phyloP scores from a whole-genome alignment of 495 filamentous ascomycete species.

The Achaetomiella virescens region DNA sequence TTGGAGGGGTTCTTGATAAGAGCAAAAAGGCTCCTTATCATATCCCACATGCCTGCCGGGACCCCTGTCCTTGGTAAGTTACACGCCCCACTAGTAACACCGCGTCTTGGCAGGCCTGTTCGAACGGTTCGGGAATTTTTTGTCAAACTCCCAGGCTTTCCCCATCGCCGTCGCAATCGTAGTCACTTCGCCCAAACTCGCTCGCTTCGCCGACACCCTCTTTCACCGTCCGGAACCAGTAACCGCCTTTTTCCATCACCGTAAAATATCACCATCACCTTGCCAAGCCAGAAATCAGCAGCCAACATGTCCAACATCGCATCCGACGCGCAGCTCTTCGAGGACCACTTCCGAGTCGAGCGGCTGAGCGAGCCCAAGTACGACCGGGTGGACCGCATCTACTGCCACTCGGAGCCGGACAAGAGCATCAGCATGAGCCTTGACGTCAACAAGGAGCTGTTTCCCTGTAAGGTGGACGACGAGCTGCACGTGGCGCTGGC shows the following conservation, averaged over 20 bases:
- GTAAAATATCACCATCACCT: not conserved
- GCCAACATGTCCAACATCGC: constrained; percentile 42
- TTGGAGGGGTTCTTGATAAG: constrained; percentile 12
- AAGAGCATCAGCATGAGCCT: constrained; percentile 65
- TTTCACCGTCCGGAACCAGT: not conserved
- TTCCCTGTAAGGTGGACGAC: constrained; percentile 65
- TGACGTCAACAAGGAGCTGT: constrained; percentile 92
- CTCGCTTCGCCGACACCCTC: not conserved
- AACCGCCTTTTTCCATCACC: not conserved
- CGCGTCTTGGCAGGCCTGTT: not conserved
- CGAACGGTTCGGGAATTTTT: constrained; percentile 8
- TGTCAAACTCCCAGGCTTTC: not conserved
- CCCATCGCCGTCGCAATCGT: not conserved
- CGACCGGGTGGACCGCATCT: constrained; percentile 84
- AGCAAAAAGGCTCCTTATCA: constrained; percentile 1
- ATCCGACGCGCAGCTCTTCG: constrained; percentile 82
- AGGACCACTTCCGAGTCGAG: constrained; percentile 83
- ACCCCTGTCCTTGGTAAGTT: not conserved
- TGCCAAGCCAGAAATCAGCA: constrained; percentile 24
- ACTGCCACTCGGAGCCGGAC: constrained; percentile 57
- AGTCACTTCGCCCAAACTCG: not conserved
- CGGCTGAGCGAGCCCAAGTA: constrained; percentile 76
- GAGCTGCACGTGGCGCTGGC: constrained; percentile 73
- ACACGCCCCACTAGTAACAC: not conserved
- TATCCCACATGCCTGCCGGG: not conserved